These are phyloP conservation scores for Tetrastigma voinierianum DNA, from an alignment of 164 flowering plant species.

Conservation along the genomic window DNA sequence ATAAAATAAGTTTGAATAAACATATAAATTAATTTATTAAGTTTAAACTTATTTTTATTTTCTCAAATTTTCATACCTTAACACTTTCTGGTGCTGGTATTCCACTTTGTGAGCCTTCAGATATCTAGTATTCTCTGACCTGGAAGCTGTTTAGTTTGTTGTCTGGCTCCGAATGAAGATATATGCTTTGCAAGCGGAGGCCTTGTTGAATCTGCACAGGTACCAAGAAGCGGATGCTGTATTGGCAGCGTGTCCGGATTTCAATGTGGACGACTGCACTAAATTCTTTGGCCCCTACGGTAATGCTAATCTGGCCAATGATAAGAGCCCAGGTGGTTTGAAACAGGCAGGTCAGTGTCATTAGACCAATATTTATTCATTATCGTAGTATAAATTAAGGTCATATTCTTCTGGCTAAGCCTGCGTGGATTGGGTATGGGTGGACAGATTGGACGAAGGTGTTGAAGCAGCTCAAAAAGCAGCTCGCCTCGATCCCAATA, in stretches of 20 bases:
- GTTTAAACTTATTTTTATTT: no score
- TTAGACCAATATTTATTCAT: background rate
- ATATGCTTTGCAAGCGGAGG: constrained; percentile 75
- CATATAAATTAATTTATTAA: no score
- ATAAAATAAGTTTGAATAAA: no score
- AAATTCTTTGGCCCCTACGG: constrained; percentile 59
- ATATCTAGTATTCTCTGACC: background rate
- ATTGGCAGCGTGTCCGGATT: constrained; percentile 42
- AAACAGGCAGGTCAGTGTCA: constrained; percentile 56
- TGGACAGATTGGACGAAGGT: constrained; percentile 66
- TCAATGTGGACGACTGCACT: constrained; percentile 43
- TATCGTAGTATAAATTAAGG: background rate
- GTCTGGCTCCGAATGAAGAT: constrained; percentile 31
- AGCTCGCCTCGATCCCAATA: constrained; percentile 48
- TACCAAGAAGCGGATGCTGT: constrained; percentile 63
- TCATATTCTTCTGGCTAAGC: background rate
- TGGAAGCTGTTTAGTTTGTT: background rate
- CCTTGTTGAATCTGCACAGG: constrained; percentile 56
- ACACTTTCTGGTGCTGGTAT: no score
- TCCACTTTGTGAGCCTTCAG: no score
- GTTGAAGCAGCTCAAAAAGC: constrained; percentile 51
- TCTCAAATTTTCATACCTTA: no score
- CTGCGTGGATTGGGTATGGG: background rate
- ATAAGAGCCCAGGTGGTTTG: constrained; percentile 60
- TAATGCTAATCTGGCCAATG: constrained; percentile 39